A percentile compares a stretch with the other conserved stretches of the same genome.
Conservation (phyloP, 2,329 filamentous ascomycete species). For the Magnaporthiopsis poae region DNA sequence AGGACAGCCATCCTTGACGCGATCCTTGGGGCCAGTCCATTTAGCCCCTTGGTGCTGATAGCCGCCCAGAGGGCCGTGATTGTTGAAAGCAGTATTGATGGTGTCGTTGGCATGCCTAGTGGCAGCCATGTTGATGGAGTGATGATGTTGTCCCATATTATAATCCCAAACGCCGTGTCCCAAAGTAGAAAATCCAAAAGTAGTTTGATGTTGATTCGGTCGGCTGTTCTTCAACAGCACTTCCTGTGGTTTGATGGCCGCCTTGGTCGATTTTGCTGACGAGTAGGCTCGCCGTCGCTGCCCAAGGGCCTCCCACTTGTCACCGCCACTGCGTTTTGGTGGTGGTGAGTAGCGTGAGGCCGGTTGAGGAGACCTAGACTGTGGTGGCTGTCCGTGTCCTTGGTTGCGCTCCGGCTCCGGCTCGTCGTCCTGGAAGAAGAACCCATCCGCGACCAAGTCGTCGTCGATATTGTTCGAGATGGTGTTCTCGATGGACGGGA, state of each 20-base stretch:
- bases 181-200: conserved; percentile 38
- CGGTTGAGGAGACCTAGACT: conserved; percentile 2
- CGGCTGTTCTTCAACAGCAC: conserved; percentile 18
- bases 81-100: conserved; percentile 13
- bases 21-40: conserved; percentile 34
- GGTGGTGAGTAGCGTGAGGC: conserved; percentile 53
- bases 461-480: conserved; percentile 46
- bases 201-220: conserved; percentile 14
- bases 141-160: conserved; percentile 17
- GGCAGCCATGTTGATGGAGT: conserved; percentile 15
- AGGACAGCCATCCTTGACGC: conserved; percentile 39
- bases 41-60: conserved; percentile 21
- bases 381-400: too few relatives aligned
- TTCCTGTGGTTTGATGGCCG: conserved; percentile 23
- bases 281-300: conserved; percentile 65
- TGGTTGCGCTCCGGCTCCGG: conserved; percentile 24
- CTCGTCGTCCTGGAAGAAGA: conserved; percentile 59
- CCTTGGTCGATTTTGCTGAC: conserved; percentile 30
- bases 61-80: conserved; percentile 12
- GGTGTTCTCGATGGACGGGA: conserved; percentile 25
- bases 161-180: conserved; percentile 40
- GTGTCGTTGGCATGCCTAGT: conserved; percentile 16
- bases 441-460: conserved; percentile 59
- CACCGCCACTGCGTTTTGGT: conserved; percentile 52
- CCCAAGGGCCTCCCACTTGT: conserved; percentile 85